Conservation (phyloP, 2,329 filamentous ascomycete species). For the Aureobasidium sp. region DNA sequence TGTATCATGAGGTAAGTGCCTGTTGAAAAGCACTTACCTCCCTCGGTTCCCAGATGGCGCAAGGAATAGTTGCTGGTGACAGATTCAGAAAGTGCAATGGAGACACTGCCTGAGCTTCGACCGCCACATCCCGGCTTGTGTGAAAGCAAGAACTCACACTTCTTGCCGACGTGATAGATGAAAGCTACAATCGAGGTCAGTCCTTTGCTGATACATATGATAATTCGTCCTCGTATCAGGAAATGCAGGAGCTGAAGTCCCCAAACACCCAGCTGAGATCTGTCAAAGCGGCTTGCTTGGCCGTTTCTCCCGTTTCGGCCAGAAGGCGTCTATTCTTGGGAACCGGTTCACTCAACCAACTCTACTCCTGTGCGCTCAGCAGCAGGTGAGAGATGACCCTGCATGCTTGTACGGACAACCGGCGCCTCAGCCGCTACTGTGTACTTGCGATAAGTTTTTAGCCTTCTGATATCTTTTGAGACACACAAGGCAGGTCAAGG, state of each 20-base stretch:
- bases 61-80: not conserved
- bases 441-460: constrained; percentile 3
- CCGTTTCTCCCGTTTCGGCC: constrained; percentile 8
- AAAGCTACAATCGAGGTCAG: not conserved
- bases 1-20: not conserved
- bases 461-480: not conserved
- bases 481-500: not conserved
- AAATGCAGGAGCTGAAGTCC: not conserved
- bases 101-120: not conserved
- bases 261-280: not conserved
- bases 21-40: not conserved
- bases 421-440: not conserved
- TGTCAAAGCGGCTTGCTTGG: not conserved
- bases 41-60: not conserved
- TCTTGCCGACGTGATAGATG: not conserved
- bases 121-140: not conserved
- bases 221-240: not conserved
- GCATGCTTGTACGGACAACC: not conserved
- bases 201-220: not conserved
- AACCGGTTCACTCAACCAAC: not conserved
- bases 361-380: not conserved
- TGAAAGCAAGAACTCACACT: not conserved
- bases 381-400: not conserved
- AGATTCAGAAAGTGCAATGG: not conserved
- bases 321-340: not conserved